Evolutionary conservation across 768 basidiomycete species (phyloP).

Genomic region (Pholiota molesta): DNA sequence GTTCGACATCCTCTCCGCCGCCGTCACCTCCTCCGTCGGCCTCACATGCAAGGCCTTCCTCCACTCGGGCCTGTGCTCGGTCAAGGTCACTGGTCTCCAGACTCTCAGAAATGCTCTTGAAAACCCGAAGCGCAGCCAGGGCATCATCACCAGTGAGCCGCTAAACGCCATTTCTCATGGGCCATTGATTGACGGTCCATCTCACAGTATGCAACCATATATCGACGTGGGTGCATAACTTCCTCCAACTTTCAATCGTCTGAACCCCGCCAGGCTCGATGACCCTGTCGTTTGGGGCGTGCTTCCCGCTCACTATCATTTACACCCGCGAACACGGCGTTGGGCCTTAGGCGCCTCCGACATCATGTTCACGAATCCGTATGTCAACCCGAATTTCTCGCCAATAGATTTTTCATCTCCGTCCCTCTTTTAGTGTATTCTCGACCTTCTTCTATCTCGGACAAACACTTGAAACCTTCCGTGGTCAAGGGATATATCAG

Average conservation of each 20-base stretch:
- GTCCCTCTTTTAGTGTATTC: conserved; percentile 55
- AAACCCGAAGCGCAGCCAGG: conserved; percentile 52
- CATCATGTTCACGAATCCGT: conserved; percentile 94
- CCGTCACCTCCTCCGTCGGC: conserved; percentile 69
- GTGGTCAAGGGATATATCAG: conserved; percentile 90
- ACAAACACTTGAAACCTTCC: conserved; percentile 90
- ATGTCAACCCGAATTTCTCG: conserved; percentile 30
- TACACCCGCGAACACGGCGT: conserved; percentile 62
- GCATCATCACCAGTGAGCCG: conserved; percentile 71
- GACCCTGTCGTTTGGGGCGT: conserved; percentile 90
- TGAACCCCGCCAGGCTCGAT: conserved; percentile 57
- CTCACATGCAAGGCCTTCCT: conserved; percentile 81
- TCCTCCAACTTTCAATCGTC: conserved; percentile 6
- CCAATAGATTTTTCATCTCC: conserved; percentile 29
- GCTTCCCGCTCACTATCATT: conserved; percentile 66
- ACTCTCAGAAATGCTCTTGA: conserved; percentile 65
- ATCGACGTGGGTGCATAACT: conserved; percentile 67
- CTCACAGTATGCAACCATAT: conserved; percentile 87
- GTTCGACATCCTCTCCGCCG: conserved; percentile 49
- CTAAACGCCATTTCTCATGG: conserved; percentile 9
- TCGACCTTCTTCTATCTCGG: conserved; percentile 86
- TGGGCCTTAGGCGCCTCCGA: conserved; percentile 95
- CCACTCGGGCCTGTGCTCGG: conserved; percentile 62
- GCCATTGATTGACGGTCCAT: conserved; percentile 13
- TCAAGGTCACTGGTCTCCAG: conserved; percentile 73